phyloP scores from a whole-genome alignment of 306 rosid species.

The Trifolium pratense region DNA sequence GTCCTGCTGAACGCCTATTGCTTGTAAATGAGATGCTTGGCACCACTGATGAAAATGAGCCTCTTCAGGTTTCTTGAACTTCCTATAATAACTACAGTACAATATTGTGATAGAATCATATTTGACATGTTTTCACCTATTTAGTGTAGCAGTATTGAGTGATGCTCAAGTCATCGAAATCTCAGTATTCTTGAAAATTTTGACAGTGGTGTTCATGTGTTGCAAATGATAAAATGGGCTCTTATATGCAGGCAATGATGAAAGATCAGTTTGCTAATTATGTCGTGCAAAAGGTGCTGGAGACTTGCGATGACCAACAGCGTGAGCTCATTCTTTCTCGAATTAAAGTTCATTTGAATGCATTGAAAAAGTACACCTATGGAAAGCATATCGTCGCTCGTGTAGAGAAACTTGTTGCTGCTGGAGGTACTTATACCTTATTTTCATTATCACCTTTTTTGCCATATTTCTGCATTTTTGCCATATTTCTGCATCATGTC shows the following conservation, averaged over 20 bases:
- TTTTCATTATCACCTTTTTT: background rate
- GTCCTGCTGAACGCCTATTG: slow-evolving; percentile 79
- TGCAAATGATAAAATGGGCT: background rate
- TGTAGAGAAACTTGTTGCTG: slow-evolving; percentile 98
- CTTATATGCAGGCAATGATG: slow-evolving; percentile 70
- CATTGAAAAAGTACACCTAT: slow-evolving; percentile 92
- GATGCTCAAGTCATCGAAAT: background rate
- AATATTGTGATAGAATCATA: background rate
- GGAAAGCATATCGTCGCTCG: slow-evolving; percentile 97
- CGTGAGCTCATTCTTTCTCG: slow-evolving; percentile 93
- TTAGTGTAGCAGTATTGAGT: background rate
- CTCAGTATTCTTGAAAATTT: background rate
- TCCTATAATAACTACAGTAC: background rate
- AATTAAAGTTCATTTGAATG: slow-evolving; percentile 94
- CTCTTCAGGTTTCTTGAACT: slow-evolving; percentile 63
- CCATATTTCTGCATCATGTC: background rate
- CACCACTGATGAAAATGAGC: slow-evolving; percentile 94
- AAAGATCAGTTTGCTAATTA: slow-evolving; percentile 51
- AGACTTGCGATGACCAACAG: slow-evolving; percentile 94
- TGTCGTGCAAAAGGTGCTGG: slow-evolving; percentile 97
- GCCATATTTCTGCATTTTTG: background rate
- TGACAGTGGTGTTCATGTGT: background rate
- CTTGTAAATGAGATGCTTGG: slow-evolving; percentile 97
- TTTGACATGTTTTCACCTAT: background rate
- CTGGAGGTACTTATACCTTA: slow-evolving; percentile 67